Conservation (phyloP, 495 filamentous ascomycete species). For the Paragyromitra xinjiangensis region DNA sequence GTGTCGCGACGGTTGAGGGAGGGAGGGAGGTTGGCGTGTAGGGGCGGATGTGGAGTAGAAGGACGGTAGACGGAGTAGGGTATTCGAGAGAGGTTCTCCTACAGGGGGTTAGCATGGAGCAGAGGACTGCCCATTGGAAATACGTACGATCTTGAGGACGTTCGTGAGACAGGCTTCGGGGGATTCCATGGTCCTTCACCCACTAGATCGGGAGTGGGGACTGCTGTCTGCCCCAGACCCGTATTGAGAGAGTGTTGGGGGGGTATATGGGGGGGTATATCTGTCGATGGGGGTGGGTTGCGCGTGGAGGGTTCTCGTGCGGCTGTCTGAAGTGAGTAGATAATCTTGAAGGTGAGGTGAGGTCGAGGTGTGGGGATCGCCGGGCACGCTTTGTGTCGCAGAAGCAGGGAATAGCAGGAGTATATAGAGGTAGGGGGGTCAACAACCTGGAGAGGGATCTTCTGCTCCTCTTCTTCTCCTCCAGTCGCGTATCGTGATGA, state of each 20-base stretch:
- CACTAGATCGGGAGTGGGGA: background rate
- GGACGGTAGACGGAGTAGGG: constrained; percentile 50
- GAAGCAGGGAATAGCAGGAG: constrained; percentile 5
- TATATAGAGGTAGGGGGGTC: background rate
- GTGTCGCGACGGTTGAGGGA: constrained; percentile 36
- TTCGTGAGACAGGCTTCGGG: constrained; percentile 56
- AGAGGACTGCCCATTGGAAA: background rate
- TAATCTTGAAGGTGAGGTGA: background rate
- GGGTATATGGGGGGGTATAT: background rate
- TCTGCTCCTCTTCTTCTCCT: background rate
- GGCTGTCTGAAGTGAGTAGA: background rate
- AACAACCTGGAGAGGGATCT: background rate
- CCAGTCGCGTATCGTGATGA: background rate
- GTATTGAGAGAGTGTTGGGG: background rate
- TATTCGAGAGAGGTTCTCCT: constrained; percentile 53
- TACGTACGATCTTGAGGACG: constrained; percentile 57
- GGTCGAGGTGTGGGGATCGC: constrained; percentile 5
- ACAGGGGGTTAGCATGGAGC: background rate
- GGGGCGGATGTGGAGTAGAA: background rate
- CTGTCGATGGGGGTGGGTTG: constrained; percentile 13
- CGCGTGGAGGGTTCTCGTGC: constrained; percentile 14
- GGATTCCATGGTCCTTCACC: constrained; percentile 55
- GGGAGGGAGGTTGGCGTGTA: background rate
- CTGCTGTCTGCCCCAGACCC: constrained; percentile 18
- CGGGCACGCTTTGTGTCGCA: constrained; percentile 13